Base-by-base conservation (phyloP, 2,329 filamentous ascomycete genomes). In the Fusarium goolgardi region DNA sequence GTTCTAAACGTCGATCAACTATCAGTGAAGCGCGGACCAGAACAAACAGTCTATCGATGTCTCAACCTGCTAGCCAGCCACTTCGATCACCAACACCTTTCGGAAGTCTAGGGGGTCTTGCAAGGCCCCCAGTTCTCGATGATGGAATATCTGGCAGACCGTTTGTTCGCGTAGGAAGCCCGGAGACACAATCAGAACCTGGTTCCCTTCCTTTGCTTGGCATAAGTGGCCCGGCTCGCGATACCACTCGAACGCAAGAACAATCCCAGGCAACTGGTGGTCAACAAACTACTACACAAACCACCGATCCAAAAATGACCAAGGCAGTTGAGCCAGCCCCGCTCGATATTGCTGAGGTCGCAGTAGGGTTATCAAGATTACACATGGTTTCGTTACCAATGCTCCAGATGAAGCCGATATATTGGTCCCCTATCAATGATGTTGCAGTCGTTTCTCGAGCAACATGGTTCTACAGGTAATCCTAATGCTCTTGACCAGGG, bases 371-470 rank as follows among this genome's bases (percentile, higher is more conserved):
- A 8, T 97, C 94, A n/a, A 87, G 94, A 69, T 83, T 99, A 59
- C 95, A 99, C 76, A 87, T 94, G 73, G 95, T 98, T 2, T 89
- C 92, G 59, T 84, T 98, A 71, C 94, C 95, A 23, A 86, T 86
- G 54, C 81, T 97, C 34, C 85, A 92, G 74, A 97, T 99, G 94
- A 93, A 94, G 77, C 96, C 96, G 0, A 97, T 98, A 62, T 99
- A 99, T 77, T 99, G 96, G 96, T 94, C 91, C 20, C 95, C 96
- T 10, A 86, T 98, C 32, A 94, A 97, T 73, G 96, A 98, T 74
- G 87, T 96, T 32, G 91, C 93, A 9, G 84, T 89, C 35, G 94
- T 98, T 3, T 85, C 91, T 59, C 86, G 96, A 69, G 94, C 92
- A 1, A 98, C 95, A 1, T 99, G 96, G 96, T 99, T 99, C 77